Base-by-base conservation (phyloP, 805 yeast genomes). In the Pichia californica region DNA sequence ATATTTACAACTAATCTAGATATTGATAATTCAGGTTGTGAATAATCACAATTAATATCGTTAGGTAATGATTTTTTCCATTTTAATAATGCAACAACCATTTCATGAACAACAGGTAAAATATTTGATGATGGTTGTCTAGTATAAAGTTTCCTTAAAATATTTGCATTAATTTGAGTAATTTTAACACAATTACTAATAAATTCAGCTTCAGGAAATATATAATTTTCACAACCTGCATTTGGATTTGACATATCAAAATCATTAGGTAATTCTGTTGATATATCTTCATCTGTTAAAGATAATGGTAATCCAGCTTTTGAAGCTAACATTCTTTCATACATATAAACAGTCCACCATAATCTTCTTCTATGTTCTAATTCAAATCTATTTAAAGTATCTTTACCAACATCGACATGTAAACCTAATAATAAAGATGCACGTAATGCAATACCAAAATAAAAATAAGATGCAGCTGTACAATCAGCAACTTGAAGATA, bases 401-500 rank as follows among this genome's bases (percentile, higher is more conserved):
- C 87, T 52, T 78, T 77, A 47, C 83, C 89, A 7, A 87, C 81
- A 63, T 84, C 93, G 3, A 84, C 93, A 59, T 84, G 94, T 79
- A 83, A 74, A 2, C 94, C 94, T 21, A 83, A 60, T 37, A 83
- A 77, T 43, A 84, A 65, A 7, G 88, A 79, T 0, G 89, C 79
- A 45, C 89, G 68, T 30, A 84, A 59, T 0, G 91, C 91, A 46
- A 81, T 70, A 3, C 89, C 89, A 61, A 84, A 82, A 60, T 83
- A 84, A 55, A 84, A 82, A 53, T 84, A 84, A 4, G 89, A 82
- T 0, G 89, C 84, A 7, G 83, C 81, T 1, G 89, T 84, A 55
- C 88, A 82, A 57, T 84, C 94, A 0, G 91, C 91, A 23, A 84
- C 91, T 59, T 84, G 94, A 26, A 84, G 63, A 57, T 81, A 84